A percentile compares a stretch with the other conserved stretches of the same genome.
phyloP scores from a whole-genome alignment of 2,329 filamentous ascomycete genomes.

The Pyrenophora teres region DNA sequence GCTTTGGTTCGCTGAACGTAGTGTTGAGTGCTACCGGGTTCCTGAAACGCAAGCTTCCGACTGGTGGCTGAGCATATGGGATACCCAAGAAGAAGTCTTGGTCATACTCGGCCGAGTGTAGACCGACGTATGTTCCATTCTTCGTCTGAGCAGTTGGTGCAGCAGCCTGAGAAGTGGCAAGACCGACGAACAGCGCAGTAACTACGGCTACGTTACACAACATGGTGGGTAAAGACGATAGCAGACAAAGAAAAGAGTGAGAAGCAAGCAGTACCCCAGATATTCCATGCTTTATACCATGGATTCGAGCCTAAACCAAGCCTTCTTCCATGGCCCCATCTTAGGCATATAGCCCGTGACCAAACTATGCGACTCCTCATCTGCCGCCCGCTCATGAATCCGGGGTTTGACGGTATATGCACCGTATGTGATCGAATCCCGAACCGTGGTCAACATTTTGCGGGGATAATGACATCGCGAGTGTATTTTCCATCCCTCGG shows the following conservation, averaged over 20 bases:
- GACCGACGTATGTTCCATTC: slow-evolving; percentile 52
- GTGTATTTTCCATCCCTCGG: slow-evolving; percentile 1
- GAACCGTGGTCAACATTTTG: slow-evolving; percentile 4
- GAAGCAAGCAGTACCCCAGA: not conserved
- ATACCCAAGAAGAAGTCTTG: slow-evolving; percentile 56
- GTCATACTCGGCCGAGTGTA: slow-evolving; percentile 48
- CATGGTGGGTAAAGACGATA: slow-evolving; percentile 16
- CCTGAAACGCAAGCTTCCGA: slow-evolving; percentile 56
- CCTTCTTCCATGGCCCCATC: not conserved
- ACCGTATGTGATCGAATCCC: slow-evolving; percentile 5
- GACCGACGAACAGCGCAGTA: slow-evolving; percentile 17
- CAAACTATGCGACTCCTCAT: slow-evolving; percentile 2
- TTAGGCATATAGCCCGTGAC: not conserved
- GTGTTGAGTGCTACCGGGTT: slow-evolving; percentile 54
- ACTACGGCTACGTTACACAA: slow-evolving; percentile 17
- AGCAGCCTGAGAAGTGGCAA: slow-evolving; percentile 14
- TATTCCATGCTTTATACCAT: slow-evolving; percentile 13
- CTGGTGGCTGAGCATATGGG: slow-evolving; percentile 52
- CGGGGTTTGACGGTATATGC: slow-evolving; percentile 7
- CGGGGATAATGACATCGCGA: slow-evolving; percentile 13
- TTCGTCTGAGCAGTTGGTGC: slow-evolving; percentile 46
- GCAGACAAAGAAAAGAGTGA: not conserved
- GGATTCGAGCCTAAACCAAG: not conserved
- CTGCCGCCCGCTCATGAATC: slow-evolving; percentile 8
- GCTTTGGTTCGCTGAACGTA: slow-evolving; percentile 44